Conservation (phyloP, 2,329 filamentous ascomycete genomes). For the Magnaporthiopsis rhizophila region DNA sequence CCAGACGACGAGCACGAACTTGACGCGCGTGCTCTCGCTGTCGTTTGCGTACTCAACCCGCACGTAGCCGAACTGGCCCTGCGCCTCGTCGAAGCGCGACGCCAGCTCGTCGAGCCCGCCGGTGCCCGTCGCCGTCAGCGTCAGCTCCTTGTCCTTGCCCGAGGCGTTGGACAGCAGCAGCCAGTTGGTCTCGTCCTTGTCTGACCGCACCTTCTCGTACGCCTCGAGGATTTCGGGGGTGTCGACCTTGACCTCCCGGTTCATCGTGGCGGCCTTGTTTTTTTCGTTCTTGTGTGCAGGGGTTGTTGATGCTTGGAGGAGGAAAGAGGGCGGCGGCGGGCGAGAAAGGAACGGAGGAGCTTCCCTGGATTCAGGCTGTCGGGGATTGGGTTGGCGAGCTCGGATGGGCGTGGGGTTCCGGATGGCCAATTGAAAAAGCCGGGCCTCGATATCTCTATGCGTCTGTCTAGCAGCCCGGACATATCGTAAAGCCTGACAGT, state of each 20-base stretch:
- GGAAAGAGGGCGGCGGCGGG: not conserved
- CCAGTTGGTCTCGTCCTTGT: slow-evolving; percentile 60
- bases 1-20: slow-evolving; percentile 62
- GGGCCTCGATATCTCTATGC: not conserved
- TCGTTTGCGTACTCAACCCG: slow-evolving; percentile 65
- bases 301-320: not conserved
- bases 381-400: too few species aligned
- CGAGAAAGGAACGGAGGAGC: too few species aligned
- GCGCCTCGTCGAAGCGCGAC: slow-evolving; percentile 44
- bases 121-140: slow-evolving; percentile 47
- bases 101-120: slow-evolving; percentile 54
- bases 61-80: slow-evolving; percentile 60
- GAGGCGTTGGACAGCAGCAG: slow-evolving; percentile 55
- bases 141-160: slow-evolving; percentile 46
- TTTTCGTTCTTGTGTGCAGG: not conserved
- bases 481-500: not conserved
- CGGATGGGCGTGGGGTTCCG: too few species aligned
- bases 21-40: slow-evolving; percentile 58
- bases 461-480: not conserved
- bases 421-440: not conserved
- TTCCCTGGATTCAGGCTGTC: too few species aligned
- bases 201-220: slow-evolving; percentile 59
- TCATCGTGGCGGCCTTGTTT: slow-evolving; percentile 3
- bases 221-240: slow-evolving; percentile 52
- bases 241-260: slow-evolving; percentile 40